These are phyloP conservation scores for Russula compacta DNA, from an alignment of 768 basidiomycete genomes.

Conservation along the genomic window DNA sequence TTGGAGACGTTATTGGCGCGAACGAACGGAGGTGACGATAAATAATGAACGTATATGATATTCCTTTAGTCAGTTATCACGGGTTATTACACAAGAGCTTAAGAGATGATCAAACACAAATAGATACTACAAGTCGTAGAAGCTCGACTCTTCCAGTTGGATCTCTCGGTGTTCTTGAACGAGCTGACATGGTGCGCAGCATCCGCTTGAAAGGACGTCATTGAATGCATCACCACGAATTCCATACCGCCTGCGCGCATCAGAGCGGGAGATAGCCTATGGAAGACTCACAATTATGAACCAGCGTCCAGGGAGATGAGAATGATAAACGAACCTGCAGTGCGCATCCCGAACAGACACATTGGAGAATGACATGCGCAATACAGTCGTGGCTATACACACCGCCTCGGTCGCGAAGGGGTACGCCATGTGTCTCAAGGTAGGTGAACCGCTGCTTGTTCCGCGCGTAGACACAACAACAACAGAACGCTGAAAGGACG, in stretches of 20 bases:
- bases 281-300: background rate
- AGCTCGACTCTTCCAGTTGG: background rate
- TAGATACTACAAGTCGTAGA: background rate
- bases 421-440: background rate
- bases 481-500: background rate
- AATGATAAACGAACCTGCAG: background rate
- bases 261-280: background rate
- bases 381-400: background rate
- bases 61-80: background rate
- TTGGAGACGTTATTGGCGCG: too few species aligned
- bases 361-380: background rate
- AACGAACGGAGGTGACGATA: too few species aligned
- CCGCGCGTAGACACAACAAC: background rate
- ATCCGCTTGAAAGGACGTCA: background rate
- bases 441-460: background rate
- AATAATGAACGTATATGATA: too few species aligned
- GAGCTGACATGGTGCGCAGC: background rate
- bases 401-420: background rate
- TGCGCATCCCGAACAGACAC: background rate
- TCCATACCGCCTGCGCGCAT: background rate
- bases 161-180: constrained; percentile 4
- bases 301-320: background rate
- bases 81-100: background rate
- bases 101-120: background rate
- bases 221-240: background rate